phyloP scores from a whole-genome alignment of 139 green algal species.

The Chlorokybus atmophyticus region DNA sequence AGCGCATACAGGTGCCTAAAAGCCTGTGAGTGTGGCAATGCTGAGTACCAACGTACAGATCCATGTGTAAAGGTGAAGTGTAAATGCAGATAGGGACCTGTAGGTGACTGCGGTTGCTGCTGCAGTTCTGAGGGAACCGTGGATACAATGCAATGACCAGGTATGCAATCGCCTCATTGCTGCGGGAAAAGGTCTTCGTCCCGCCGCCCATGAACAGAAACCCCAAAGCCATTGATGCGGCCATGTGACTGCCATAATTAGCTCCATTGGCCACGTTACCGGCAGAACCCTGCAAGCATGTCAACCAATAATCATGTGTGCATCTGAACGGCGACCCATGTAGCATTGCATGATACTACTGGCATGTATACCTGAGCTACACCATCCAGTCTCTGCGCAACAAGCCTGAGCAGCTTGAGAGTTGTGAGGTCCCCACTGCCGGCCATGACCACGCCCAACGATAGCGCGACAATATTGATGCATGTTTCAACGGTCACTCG shows the following conservation, averaged over 20 bases:
- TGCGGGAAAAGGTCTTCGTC: conserved; percentile 53
- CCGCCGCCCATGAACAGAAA: conserved; percentile 85
- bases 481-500: conserved; percentile 27
- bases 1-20: conserved; percentile 90
- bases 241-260: conserved; percentile 75
- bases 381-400: conserved; percentile 37
- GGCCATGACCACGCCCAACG: conserved; percentile 74
- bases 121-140: conserved; percentile 46
- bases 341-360: no score
- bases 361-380: conserved; percentile 14
- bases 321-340: no score
- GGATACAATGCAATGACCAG: conserved; percentile 83
- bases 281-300: no score
- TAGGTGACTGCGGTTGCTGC: conserved; percentile 81
- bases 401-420: conserved; percentile 59
- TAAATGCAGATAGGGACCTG: conserved; percentile 36
- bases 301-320: no score
- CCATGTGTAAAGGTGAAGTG: not conserved
- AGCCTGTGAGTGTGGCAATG: conserved; percentile 29
- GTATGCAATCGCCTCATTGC: conserved; percentile 53
- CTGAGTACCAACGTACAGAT: not conserved
- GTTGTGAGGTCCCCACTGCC: conserved; percentile 78
- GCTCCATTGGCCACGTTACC: no score
- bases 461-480: conserved; percentile 42
- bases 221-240: conserved; percentile 63